A percentile compares a stretch with the other conserved stretches of the same genome.
These are phyloP conservation scores for Curvularia verruculosa DNA, from an alignment of 2,329 filamentous ascomycete species.

Conservation along the genomic window DNA sequence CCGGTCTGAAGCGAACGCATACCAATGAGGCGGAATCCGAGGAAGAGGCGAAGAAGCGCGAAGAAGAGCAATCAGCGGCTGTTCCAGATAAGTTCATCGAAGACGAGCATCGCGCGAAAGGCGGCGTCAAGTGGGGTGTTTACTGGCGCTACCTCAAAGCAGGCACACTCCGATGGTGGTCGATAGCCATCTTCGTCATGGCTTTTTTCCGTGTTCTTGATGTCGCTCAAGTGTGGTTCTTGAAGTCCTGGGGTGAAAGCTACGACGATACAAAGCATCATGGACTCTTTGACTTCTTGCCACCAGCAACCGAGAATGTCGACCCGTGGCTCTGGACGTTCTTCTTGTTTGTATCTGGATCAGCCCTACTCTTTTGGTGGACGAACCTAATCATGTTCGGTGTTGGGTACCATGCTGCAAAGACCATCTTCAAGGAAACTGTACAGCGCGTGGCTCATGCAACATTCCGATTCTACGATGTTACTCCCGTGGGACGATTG, in stretches of 20 bases:
- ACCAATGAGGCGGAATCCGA: conserved; percentile 48
- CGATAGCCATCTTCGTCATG: conserved; percentile 66
- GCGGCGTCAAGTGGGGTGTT: conserved; percentile 74
- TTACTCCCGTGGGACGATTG: conserved; percentile 83
- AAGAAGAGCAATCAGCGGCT: conserved; percentile 55
- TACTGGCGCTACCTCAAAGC: conserved; percentile 89
- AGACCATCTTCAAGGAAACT: conserved; percentile 73
- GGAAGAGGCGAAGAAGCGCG: conserved; percentile 43
- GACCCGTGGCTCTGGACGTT: conserved; percentile 77
- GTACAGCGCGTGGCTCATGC: conserved; percentile 76
- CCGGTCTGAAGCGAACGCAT: conserved; percentile 50
- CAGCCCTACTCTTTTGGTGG: conserved; percentile 56
- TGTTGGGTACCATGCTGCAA: conserved; percentile 81
- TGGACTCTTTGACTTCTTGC: conserved; percentile 58
- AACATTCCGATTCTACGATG: conserved; percentile 89
- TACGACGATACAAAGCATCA: conserved; percentile 56
- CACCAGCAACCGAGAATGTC: conserved; percentile 70
- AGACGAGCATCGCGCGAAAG: conserved; percentile 75
- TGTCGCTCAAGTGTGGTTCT: conserved; percentile 75
- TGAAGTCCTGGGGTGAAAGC: conserved; percentile 86
- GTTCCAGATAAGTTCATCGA: conserved; percentile 78
- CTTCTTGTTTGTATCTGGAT: conserved; percentile 60
- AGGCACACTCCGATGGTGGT: conserved; percentile 77
- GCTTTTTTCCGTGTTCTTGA: conserved; percentile 67
- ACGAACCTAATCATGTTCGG: conserved; percentile 72